A percentile compares a stretch with the other conserved stretches of the same genome.
These are phyloP conservation scores for Wickerhamiella cacticola DNA, from an alignment of 805 yeast genomes.

Conservation along the genomic window DNA sequence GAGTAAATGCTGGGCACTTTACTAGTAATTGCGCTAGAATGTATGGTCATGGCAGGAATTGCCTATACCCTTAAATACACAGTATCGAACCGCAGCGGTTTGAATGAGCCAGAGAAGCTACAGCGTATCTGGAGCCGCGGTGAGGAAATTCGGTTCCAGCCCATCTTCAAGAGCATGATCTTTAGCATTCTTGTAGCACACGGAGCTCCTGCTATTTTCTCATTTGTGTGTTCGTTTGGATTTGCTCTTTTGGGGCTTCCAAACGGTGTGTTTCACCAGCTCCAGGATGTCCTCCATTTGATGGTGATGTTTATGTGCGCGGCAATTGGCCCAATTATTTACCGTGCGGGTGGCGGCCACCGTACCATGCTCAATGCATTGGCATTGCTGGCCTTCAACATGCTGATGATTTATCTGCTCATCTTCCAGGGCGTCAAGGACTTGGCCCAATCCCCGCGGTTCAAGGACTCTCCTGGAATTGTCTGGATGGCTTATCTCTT, in stretches of 20 bases:
- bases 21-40: conserved; percentile 14
- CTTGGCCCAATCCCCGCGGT: neutral
- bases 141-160: conserved; percentile 25
- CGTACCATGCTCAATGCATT: conserved; percentile 13
- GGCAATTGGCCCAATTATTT: conserved; percentile 19
- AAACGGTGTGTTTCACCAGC: neutral
- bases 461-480: conserved; percentile 5
- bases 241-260: conserved; percentile 9
- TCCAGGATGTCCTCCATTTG: conserved; percentile 9
- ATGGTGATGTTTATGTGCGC: conserved; percentile 15
- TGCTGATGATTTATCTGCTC: conserved; percentile 15
- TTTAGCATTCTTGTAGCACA: conserved; percentile 22
- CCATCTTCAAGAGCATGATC: conserved; percentile 20
- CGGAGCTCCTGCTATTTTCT: conserved; percentile 22
- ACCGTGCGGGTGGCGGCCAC: conserved; percentile 23
- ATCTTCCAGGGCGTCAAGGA: conserved; percentile 2
- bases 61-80: conserved; percentile 20
- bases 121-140: conserved; percentile 26
- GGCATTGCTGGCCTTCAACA: conserved; percentile 17
- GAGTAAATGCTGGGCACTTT: conserved; percentile 3
- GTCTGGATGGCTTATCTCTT: conserved; percentile 6
- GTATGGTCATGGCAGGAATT: conserved; percentile 17
- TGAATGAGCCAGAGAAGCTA: conserved; percentile 24
- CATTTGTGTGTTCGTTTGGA: conserved; percentile 7
- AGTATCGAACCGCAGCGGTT: conserved; percentile 22